Evolutionary conservation across 1,139 yeast species (phyloP), one percentile per base, ranked within the genome.

Genomic region (Candida buenavistaensis): DNA sequence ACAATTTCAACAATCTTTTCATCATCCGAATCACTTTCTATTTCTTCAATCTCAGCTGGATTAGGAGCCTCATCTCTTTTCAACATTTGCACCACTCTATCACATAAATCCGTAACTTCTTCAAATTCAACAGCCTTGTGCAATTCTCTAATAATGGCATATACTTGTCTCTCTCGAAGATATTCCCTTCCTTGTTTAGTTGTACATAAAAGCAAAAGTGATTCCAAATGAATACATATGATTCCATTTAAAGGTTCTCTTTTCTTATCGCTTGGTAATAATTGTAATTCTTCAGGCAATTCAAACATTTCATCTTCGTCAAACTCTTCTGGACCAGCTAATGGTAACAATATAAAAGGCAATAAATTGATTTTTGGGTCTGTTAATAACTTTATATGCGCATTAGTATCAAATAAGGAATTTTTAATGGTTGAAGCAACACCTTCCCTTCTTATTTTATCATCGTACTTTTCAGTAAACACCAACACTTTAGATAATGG

Each of bases 371-470:
- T 79, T 13, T 72, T 67, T 33, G 75, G 80, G 48, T 85, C 82
- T 9, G 61, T 65, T 24, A 88, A 59, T 32, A 92, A 65, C 24
- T 57, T 59, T 50, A 64, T 63, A 52, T 92, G 97, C 27, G 76
- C 62, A 28, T 80, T 75, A 3, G 87, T 70, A 54, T 90, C 96
- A 53, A 92, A 92, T 34, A 90, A 66, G 0, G 94, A 78, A 61
- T 92, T 92, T 55, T 92, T 92, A 47, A 92, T 85, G 4, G 96
- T 86, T 2, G 95, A 84, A 1, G 96, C 95, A 32, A 88, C 92
- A 51, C 96, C 97, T 56, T 84, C 90, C 58, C 97, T 76, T 65
- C 97, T 80, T 23, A 80, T 78, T 49, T 79, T 80, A 14, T 87
- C 73, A 46, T 82, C 90, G 50, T 80, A 80, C 50, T 81, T 80